A percentile compares a stretch with the other conserved stretches of the same genome.
phyloP scores from a whole-genome alignment of 202 grass and related monocot species.

The Eragrostis tef region DNA sequence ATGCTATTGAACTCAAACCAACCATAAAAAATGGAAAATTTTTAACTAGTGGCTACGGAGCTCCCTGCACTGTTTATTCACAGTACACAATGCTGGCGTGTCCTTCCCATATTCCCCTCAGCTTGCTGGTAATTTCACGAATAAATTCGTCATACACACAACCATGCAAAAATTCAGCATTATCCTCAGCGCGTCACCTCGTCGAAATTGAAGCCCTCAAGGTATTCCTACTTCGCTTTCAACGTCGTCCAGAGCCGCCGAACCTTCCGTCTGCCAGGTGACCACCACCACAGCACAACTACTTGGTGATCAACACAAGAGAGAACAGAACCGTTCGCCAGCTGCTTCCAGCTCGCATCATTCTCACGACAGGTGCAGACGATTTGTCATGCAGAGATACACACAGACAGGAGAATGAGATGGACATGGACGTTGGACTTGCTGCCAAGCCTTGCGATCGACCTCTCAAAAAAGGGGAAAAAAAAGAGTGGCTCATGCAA shows the following conservation, averaged over 20 bases:
- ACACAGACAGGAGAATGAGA: background rate
- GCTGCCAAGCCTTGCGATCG: constrained; percentile 4
- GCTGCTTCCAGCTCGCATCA: constrained; percentile 44
- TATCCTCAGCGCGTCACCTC: constrained; percentile 14
- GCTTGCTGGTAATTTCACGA: background rate
- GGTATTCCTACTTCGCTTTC: constrained; percentile 31
- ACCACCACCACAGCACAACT: background rate
- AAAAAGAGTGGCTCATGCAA: background rate
- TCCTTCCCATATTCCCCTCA: background rate
- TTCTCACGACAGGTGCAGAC: constrained; percentile 6
- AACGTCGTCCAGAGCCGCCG: background rate
- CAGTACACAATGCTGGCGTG: no score
- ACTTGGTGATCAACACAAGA: background rate
- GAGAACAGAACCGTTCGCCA: constrained; percentile 3
- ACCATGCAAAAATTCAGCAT: constrained; percentile 2
- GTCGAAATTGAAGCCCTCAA: constrained; percentile 35
- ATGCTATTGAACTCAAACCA: no score
- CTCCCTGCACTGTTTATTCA: no score
- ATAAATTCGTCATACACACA: background rate
- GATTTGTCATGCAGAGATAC: background rate
- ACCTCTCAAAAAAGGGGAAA: background rate
- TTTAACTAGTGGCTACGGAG: no score
- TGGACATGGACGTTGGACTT: constrained; percentile 8
- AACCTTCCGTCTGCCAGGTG: background rate
- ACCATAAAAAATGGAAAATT: no score